Percentiles rank a stretch among this genome's conserved stretches.
phyloP scores from a whole-genome alignment of 805 yeast species.

The Yamadazyma nakazawae region DNA sequence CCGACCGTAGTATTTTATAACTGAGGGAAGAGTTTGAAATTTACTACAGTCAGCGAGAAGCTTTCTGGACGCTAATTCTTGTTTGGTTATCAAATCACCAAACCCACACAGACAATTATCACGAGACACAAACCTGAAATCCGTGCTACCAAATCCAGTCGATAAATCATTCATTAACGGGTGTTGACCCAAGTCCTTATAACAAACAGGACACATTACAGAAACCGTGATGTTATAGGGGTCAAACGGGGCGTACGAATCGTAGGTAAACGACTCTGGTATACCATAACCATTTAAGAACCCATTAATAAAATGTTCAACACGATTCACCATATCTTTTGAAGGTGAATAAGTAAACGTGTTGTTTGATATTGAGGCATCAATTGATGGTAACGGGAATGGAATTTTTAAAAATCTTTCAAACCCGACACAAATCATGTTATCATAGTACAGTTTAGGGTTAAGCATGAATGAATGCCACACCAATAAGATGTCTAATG shows the following conservation, averaged over 20 bases:
- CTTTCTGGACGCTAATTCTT: slow-evolving; percentile 19
- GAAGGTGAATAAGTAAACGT: slow-evolving; percentile 7
- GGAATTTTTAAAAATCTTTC: slow-evolving; percentile 6
- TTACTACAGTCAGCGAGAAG: slow-evolving; percentile 6
- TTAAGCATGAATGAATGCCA: slow-evolving; percentile 23
- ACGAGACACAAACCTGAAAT: slow-evolving; percentile 1
- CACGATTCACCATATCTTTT: background rate
- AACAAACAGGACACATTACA: slow-evolving; percentile 16
- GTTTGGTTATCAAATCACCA: slow-evolving; percentile 14
- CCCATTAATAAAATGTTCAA: background rate
- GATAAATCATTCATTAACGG: background rate
- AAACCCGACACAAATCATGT: slow-evolving; percentile 13
- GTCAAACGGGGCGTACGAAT: slow-evolving; percentile 6
- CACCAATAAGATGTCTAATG: slow-evolving; percentile 21
- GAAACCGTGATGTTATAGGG: slow-evolving; percentile 3
- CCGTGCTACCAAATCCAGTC: slow-evolving; percentile 11
- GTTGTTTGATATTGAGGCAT: slow-evolving; percentile 8
- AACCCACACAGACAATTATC: slow-evolving; percentile 14
- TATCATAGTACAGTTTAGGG: slow-evolving; percentile 16
- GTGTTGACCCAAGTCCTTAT: background rate
- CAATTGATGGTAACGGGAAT: slow-evolving; percentile 7
- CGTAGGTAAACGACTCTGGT: slow-evolving; percentile 3
- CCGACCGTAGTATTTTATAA: background rate
- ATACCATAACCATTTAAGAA: background rate
- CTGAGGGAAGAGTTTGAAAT: background rate